Conservation (phyloP, 768 basidiomycete genomes). For the Porphyrellus cyaneotinctus region DNA sequence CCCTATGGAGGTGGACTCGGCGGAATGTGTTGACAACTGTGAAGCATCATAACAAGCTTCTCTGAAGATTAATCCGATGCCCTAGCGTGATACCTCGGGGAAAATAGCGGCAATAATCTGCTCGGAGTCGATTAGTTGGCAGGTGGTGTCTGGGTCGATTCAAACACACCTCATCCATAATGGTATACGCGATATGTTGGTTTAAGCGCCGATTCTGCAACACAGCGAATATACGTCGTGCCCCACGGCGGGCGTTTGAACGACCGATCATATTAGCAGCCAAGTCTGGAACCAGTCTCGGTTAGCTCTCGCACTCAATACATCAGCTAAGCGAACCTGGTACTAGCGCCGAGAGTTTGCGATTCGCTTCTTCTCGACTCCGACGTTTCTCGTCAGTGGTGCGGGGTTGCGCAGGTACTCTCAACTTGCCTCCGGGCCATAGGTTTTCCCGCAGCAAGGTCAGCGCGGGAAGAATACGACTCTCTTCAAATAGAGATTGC, state of each 20-base stretch:
- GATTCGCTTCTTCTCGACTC: constrained; percentile 83
- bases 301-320: neutral
- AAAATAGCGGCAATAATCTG: constrained; percentile 61
- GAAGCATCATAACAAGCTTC: neutral
- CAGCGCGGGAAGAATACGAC: constrained; percentile 65
- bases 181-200: constrained; percentile 85
- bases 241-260: constrained; percentile 89
- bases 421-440: constrained; percentile 84
- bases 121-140: constrained; percentile 3
- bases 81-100: constrained; percentile 38
- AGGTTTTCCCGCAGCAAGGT: constrained; percentile 64
- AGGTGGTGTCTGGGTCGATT: neutral
- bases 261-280: constrained; percentile 99
- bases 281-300: constrained; percentile 52
- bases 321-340: constrained; percentile 55
- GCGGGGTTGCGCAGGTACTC: constrained; percentile 56
- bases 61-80: neutral
- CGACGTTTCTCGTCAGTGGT: constrained; percentile 74
- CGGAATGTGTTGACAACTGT: neutral
- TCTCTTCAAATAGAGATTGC: constrained; percentile 59
- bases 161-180: constrained; percentile 78
- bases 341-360: constrained; percentile 85
- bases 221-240: constrained; percentile 88
- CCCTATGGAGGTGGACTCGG: constrained; percentile 16
- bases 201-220: constrained; percentile 93